Evolutionary conservation across 2,329 filamentous ascomycete species (phyloP), one percentile per base, ranked within the genome.

Genomic region (Fusarium agapanthi): DNA sequence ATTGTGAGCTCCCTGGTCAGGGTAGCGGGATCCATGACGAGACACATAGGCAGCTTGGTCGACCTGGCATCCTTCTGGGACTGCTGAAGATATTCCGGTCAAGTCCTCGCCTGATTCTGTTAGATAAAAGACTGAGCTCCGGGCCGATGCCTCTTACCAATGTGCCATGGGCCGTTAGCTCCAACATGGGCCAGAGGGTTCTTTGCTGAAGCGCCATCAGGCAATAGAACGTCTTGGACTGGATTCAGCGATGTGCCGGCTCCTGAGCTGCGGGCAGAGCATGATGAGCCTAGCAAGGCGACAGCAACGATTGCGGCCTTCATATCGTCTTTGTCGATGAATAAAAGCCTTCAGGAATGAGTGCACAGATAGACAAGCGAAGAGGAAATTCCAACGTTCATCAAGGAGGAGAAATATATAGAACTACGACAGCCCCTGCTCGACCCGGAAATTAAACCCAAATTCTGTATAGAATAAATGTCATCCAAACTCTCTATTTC

Each of bases 21-120:
- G 90, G 75, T 88, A 92, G 45, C 90, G 84, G 45, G 88, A 90
- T 24, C 90, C 90, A 81, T 91, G 90, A 24, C 89, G 86, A 5
- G 85, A 84, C 38, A 89, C 81, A 68, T 90, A 91, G 10, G 88
- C 87, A 7, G 87, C 89, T 74, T 90, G 86, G 65, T 92, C 88
- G 8, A 92, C 86, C 15, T 81, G 81, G 77, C 90, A 92, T 47
- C 85, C 83, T 3, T 86, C 82, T 1, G 90, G 90, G 4, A 88
- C 82, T 8, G 86, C 83, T 35, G 85, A 81, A 0, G 86, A 86
- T 61, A 91, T 88, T 18, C 81, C 83, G 66, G 87, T 85, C 51
- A 90, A 84, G 73, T 91, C 86, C 16, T 88, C 87, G 2, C 88
- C 88, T 71, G 9, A 4, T 10, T n/a, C 7, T n/a, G 30, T 51